Conservation (phyloP, 805 yeast species). For the Sungouiella thailandica region DNA sequence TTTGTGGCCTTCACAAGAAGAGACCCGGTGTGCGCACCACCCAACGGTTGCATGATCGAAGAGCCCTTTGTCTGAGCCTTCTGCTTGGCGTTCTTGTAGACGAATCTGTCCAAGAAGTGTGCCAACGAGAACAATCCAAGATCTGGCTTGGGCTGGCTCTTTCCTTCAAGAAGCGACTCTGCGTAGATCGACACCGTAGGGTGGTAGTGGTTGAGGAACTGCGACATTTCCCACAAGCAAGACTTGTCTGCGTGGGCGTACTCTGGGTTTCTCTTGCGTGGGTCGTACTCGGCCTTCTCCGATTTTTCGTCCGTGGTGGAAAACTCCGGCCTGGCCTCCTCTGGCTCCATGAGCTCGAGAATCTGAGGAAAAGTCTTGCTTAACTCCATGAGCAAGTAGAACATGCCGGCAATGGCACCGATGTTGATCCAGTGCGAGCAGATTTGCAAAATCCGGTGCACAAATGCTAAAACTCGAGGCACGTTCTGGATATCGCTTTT, state of each 20-base stretch:
- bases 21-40: conserved; percentile 74
- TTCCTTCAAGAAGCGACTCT: conserved; percentile 50
- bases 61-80: conserved; percentile 72
- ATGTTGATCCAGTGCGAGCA: conserved; percentile 82
- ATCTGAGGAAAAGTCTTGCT: conserved; percentile 61
- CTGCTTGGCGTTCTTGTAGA: conserved; percentile 86
- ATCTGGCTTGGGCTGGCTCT: conserved; percentile 70
- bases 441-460: conserved; percentile 82
- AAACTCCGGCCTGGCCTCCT: conserved; percentile 41
- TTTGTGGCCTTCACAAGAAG: conserved; percentile 63
- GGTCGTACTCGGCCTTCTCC: conserved; percentile 51
- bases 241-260: conserved; percentile 80
- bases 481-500: conserved; percentile 55
- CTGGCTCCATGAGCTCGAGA: conserved; percentile 53
- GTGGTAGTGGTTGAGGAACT: conserved; percentile 77
- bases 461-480: conserved; percentile 78
- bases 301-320: conserved; percentile 28
- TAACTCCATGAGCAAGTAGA: conserved; percentile 67
- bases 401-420: conserved; percentile 84
- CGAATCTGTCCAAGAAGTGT: conserved; percentile 93
- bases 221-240: conserved; percentile 81
- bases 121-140: conserved; percentile 80
- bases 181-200: conserved; percentile 89
- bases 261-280: conserved; percentile 88
- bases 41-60: conserved; percentile 96